Conservation (phyloP, 495 filamentous ascomycete species). For the Penicillium herquei region DNA sequence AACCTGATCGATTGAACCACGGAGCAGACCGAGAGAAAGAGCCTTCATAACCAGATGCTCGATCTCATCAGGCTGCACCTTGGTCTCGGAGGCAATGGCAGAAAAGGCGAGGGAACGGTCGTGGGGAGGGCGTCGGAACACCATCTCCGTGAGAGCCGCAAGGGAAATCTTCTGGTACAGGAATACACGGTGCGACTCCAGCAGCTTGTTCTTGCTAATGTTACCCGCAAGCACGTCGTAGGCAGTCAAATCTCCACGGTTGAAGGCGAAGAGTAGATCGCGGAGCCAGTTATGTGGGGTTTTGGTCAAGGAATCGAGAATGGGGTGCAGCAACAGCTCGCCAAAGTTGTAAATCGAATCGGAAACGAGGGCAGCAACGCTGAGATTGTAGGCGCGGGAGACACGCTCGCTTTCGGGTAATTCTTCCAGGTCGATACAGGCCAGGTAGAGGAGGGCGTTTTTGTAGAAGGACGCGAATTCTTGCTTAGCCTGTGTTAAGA, state of each 20-base stretch:
- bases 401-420: constrained; percentile 70
- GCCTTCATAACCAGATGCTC: constrained; percentile 99
- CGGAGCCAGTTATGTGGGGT: constrained; percentile 77
- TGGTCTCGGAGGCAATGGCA: constrained; percentile 86
- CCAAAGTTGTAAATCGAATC: constrained; percentile 99
- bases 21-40: constrained; percentile 82
- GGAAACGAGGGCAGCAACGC: constrained; percentile 87
- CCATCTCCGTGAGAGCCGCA: constrained; percentile 89
- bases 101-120: constrained; percentile 89
- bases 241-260: constrained; percentile 85
- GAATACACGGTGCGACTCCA: constrained; percentile 74
- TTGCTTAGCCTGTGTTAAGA: constrained; percentile 58
- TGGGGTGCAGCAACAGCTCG: constrained; percentile 95
- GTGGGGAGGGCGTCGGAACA: constrained; percentile 93
- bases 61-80: constrained; percentile 85
- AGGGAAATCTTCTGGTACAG: constrained; percentile 98
- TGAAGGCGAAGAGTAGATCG: constrained; percentile 94
- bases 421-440: constrained; percentile 81
- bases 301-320: constrained; percentile 76
- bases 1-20: constrained; percentile 95
- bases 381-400: constrained; percentile 85
- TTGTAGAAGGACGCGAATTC: constrained; percentile 96
- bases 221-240: constrained; percentile 79
- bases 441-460: constrained; percentile 96
- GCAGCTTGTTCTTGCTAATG: constrained; percentile 73